phyloP scores from a whole-genome alignment of 208 protist species.

The Wallacemonas sp. region DNA sequence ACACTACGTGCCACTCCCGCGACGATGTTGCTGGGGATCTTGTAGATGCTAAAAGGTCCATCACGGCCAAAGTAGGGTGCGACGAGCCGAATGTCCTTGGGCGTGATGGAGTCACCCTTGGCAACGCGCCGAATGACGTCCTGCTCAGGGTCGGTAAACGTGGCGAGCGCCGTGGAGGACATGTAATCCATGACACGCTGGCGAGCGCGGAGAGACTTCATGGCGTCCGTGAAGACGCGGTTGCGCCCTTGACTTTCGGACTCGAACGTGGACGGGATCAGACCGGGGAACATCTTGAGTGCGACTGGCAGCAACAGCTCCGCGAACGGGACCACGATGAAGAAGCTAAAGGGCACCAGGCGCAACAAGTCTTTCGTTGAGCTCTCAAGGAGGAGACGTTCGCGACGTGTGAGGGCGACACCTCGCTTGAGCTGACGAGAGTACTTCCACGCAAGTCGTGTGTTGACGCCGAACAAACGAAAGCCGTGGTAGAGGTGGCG shows the following conservation, averaged over 20 bases:
- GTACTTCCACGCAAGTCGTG: conserved; percentile 85
- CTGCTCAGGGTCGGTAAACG: conserved; percentile 79
- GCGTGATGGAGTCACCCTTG: conserved; percentile 75
- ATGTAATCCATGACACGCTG: conserved; percentile 86
- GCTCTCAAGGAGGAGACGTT: conserved; percentile 89
- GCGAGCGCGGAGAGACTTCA: conserved; percentile 80
- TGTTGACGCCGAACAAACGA: conserved; percentile 89
- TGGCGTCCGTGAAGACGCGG: conserved; percentile 64
- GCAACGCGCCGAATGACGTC: conserved; percentile 76
- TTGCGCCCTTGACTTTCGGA: conserved; percentile 86
- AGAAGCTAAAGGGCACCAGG: conserved; percentile 96
- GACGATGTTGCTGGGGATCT: conserved; percentile 75
- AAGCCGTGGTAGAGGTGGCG: conserved; percentile 91
- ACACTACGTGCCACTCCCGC: conserved; percentile 64
- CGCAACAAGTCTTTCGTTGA: conserved; percentile 94
- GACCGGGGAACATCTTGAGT: conserved; percentile 96
- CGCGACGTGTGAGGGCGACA: conserved; percentile 83
- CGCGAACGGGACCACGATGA: conserved; percentile 96
- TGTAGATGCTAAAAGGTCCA: conserved; percentile 85
- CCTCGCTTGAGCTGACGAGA: conserved; percentile 83
- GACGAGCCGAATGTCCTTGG: conserved; percentile 75
- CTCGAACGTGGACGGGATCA: conserved; percentile 97
- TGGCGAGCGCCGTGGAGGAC: conserved; percentile 78
- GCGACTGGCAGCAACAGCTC: conserved; percentile 95
- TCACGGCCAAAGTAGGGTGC: conserved; percentile 75